phyloP scores from a whole-genome alignment of 2,329 filamentous ascomycete species.

The Endocalyx cinctus region DNA sequence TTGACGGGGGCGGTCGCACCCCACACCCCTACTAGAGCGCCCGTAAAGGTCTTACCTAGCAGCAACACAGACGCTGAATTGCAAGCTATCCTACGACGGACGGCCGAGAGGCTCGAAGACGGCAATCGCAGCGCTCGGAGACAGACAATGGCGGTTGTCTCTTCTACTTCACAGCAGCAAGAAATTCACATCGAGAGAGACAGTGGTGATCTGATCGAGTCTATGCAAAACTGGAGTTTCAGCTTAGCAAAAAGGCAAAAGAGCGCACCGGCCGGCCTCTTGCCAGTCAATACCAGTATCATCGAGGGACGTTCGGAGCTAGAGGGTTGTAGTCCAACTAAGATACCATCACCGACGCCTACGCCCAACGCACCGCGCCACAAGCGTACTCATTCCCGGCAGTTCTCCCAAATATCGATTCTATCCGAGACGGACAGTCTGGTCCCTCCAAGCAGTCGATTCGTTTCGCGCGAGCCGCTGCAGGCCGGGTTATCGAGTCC shows the following conservation, averaged over 20 bases:
- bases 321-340: conserved; percentile 14
- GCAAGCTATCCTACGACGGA: conserved; percentile 47
- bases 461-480: conserved; percentile 26
- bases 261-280: conserved; percentile 22
- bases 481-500: conserved; percentile 39
- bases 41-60: conserved; percentile 13
- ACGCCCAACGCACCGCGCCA: conserved; percentile 13
- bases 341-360: conserved; percentile 8
- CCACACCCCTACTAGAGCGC: neutral
- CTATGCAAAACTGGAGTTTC: conserved; percentile 13
- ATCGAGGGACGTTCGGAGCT: conserved; percentile 20
- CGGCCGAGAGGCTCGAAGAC: conserved; percentile 45
- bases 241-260: conserved; percentile 26
- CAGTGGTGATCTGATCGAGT: too few relatives aligned
- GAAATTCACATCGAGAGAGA: too few relatives aligned
- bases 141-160: conserved; percentile 21
- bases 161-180: too few relatives aligned
- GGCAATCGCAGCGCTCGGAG: conserved; percentile 27
- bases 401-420: conserved; percentile 28
- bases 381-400: conserved; percentile 18
- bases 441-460: too few relatives aligned
- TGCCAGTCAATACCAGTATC: too few relatives aligned
- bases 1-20: conserved; percentile 1
- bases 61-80: conserved; percentile 43
- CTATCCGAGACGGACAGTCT: conserved; percentile 39